phyloP scores from a whole-genome alignment of 805 yeast genomes.

The Isabelozyma gotoi region DNA sequence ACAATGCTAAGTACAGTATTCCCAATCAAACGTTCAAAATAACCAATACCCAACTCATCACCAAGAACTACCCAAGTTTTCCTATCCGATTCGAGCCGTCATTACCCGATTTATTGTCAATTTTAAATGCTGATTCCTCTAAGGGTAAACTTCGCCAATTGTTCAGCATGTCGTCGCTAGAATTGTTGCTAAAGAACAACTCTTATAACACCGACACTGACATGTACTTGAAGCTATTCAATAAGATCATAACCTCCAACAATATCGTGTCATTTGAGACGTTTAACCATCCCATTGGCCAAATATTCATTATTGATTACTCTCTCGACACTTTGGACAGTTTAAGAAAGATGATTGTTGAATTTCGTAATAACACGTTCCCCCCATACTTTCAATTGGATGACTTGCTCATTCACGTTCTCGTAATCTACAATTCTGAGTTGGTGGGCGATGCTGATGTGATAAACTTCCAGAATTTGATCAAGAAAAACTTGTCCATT shows the following conservation, averaged over 20 bases:
- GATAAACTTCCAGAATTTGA: conserved; percentile 21
- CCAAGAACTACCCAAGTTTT: conserved; percentile 51
- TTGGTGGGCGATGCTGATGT: conserved; percentile 36
- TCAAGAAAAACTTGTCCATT: conserved; percentile 25
- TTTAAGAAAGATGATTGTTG: conserved; percentile 58
- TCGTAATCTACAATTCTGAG: conserved; percentile 28
- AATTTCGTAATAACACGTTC: conserved; percentile 44
- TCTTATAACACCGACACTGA: conserved; percentile 16
- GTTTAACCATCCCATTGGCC: conserved; percentile 81
- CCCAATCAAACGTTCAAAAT: conserved; percentile 46
- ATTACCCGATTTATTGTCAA: conserved; percentile 38
- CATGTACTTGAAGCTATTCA: conserved; percentile 56
- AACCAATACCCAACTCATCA: conserved; percentile 51
- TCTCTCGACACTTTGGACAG: conserved; percentile 49
- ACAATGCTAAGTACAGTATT: conserved; percentile 42
- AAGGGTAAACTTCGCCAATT: conserved; percentile 19
- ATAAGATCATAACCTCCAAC: conserved; percentile 57
- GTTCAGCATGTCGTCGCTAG: conserved; percentile 40
- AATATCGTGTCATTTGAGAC: conserved; percentile 77
- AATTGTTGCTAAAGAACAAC: conserved; percentile 22
- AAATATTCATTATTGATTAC: conserved; percentile 62
- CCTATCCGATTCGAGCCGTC: conserved; percentile 54
- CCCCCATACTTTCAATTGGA: conserved; percentile 69
- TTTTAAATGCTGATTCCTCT: conserved; percentile 17
- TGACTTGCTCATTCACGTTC: conserved; percentile 50